Evolutionary conservation across 2,329 filamentous ascomycete species (phyloP).

Genomic region (Penicillium decumbens): DNA sequence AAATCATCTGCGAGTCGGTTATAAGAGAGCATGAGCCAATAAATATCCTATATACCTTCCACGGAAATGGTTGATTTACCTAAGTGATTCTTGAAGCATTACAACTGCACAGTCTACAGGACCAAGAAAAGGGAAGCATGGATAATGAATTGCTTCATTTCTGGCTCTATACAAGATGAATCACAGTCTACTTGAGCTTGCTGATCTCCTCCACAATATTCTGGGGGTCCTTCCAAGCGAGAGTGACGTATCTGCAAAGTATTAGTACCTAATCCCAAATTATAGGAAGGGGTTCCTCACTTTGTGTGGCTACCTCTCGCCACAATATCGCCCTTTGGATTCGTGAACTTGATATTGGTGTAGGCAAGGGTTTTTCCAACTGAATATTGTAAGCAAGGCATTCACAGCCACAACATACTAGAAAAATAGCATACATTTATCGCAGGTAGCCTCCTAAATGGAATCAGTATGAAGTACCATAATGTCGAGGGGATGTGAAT

Average conservation of each 20-base stretch:
- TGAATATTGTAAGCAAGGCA: constrained; percentile 24
- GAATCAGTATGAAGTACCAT: not conserved
- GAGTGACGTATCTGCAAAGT: constrained; percentile 48
- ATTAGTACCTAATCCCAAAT: constrained; percentile 1
- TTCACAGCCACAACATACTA: not conserved
- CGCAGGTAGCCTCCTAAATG: constrained; percentile 55
- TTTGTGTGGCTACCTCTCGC: constrained; percentile 66
- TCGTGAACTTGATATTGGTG: constrained; percentile 59
- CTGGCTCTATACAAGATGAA: not conserved
- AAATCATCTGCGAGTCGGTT: too few relatives aligned
- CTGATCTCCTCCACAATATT: constrained; percentile 58
- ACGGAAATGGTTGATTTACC: too few relatives aligned
- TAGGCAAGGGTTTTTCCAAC: constrained; percentile 63
- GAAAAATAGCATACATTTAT: constrained; percentile 52
- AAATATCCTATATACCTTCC: too few relatives aligned
- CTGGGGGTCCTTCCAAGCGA: constrained; percentile 59
- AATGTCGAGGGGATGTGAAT: not conserved
- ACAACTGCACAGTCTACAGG: too few relatives aligned
- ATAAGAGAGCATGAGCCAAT: too few relatives aligned
- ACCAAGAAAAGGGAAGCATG: too few relatives aligned
- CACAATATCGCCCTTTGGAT: constrained; percentile 56
- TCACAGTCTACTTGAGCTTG: constrained; percentile 13
- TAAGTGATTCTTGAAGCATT: too few relatives aligned
- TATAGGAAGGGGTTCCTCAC: constrained; percentile 32
- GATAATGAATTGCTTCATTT: not conserved